A percentile compares a stretch with the other conserved stretches of the same genome.
These are phyloP conservation scores for Apiospora kogelbergensis DNA, from an alignment of 2,329 filamentous ascomycete genomes.

Conservation along the genomic window DNA sequence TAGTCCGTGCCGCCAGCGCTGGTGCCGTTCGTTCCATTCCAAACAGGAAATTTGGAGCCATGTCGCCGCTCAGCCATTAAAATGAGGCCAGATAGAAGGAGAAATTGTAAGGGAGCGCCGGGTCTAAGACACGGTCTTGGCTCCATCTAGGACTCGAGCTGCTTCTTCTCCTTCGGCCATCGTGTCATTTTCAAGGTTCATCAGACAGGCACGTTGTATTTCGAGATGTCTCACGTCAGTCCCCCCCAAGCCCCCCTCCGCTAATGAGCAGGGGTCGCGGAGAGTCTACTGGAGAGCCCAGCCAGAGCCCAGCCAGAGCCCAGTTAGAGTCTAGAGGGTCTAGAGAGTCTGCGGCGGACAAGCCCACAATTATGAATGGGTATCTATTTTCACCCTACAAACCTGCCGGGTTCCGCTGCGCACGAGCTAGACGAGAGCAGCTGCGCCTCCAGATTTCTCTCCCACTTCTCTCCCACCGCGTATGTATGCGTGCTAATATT, in stretches of 20 bases:
- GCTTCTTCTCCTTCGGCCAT: neutral
- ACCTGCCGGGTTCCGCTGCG: neutral
- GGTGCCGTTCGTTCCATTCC: neutral
- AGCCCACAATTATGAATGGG: neutral
- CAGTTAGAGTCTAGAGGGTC: too few species aligned
- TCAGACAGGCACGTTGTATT: constrained; percentile 1
- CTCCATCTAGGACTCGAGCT: neutral
- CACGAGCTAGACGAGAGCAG: neutral
- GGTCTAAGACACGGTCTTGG: neutral
- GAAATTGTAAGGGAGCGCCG: neutral
- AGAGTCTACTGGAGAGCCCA: too few species aligned
- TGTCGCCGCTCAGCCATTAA: neutral
- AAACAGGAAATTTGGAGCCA: neutral
- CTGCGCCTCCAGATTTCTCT: neutral
- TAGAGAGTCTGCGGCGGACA: constrained; percentile 1
- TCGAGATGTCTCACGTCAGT: constrained; percentile 2
- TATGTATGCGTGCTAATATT: neutral
- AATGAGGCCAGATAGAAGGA: neutral
- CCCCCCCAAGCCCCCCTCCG: neutral
- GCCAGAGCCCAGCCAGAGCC: too few species aligned
- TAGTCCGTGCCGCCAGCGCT: neutral
- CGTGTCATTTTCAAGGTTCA: constrained; percentile 1
- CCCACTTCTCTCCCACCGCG: too few species aligned
- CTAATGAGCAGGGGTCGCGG: neutral
- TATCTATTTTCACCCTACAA: neutral